These are phyloP conservation scores for Tricholoma terreum DNA, from an alignment of 768 basidiomycete genomes.

Conservation along the genomic window DNA sequence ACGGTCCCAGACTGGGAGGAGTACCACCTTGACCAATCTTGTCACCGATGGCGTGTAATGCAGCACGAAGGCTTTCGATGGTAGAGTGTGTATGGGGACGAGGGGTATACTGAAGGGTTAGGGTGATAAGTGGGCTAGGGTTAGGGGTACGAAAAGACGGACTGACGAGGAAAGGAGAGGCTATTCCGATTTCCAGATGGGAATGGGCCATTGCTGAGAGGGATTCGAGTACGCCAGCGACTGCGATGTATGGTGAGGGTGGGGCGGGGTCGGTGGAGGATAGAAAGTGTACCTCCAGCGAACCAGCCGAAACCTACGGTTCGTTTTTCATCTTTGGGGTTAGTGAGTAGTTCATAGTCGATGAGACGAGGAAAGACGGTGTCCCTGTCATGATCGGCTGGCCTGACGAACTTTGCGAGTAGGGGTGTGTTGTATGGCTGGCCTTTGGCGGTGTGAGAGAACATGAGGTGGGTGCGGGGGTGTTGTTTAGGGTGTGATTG, in stretches of 20 bases:
- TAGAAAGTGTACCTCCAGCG: slow-evolving; percentile 70
- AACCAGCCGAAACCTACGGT: slow-evolving; percentile 92
- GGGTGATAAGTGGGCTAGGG: slow-evolving; percentile 3
- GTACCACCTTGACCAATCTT: slow-evolving; percentile 56
- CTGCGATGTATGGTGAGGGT: slow-evolving; percentile 31
- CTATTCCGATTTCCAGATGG: slow-evolving; percentile 73
- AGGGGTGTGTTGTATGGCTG: slow-evolving; percentile 84
- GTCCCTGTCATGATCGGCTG: slow-evolving; percentile 3
- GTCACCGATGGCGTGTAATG: slow-evolving; percentile 56
- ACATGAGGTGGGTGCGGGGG: slow-evolving; percentile 77
- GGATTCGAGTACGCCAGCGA: slow-evolving; percentile 82
- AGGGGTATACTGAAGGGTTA: slow-evolving; percentile 57
- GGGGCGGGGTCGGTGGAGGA: neutral
- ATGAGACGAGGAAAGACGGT: slow-evolving; percentile 51
- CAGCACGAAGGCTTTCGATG: slow-evolving; percentile 46
- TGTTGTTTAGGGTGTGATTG: neutral
- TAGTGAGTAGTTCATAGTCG: slow-evolving; percentile 83
- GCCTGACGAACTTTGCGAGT: slow-evolving; percentile 57
- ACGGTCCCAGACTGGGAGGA: slow-evolving; percentile 65
- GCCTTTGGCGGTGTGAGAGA: slow-evolving; percentile 89
- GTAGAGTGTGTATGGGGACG: slow-evolving; percentile 74
- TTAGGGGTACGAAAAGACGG: slow-evolving; percentile 3
- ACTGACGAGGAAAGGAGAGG: slow-evolving; percentile 80
- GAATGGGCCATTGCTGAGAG: slow-evolving; percentile 75
- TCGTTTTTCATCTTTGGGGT: slow-evolving; percentile 53